phyloP scores from a whole-genome alignment of 192 early-diverging fungal genomes.

The Funneliformis geosporum region DNA sequence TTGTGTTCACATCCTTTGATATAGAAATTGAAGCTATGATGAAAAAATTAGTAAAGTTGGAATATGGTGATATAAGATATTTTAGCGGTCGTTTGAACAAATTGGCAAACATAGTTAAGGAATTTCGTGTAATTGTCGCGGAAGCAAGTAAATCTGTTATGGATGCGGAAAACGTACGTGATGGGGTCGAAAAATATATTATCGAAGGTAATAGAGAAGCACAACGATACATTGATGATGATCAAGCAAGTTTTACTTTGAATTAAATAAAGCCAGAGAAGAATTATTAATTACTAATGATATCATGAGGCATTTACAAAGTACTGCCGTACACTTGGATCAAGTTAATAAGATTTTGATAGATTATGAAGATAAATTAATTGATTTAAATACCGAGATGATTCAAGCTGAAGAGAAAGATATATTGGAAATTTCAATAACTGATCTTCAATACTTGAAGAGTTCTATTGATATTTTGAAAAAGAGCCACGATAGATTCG shows the following conservation, averaged over 20 bases:
- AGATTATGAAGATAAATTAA: constrained; percentile 20
- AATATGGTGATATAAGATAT: neutral
- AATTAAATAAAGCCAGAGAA: neutral
- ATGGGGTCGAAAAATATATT: constrained; percentile 16
- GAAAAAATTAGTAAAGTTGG: neutral
- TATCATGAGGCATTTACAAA: neutral
- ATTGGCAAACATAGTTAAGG: neutral
- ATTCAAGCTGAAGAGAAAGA: neutral
- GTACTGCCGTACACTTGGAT: neutral
- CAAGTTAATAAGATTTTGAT: constrained; percentile 6
- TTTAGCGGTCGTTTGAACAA: constrained; percentile 13
- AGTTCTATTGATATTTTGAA: neutral
- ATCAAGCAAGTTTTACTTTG: neutral
- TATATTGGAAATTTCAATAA: constrained; percentile 4
- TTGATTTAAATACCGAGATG: neutral
- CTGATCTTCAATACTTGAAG: constrained; percentile 14
- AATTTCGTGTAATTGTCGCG: constrained; percentile 1
- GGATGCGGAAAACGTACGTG: constrained; percentile 5
- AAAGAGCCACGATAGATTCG: constrained; percentile 6
- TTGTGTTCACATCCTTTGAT: constrained; percentile 11
- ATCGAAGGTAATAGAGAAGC: constrained; percentile 12
- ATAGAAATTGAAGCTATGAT: constrained; percentile 16
- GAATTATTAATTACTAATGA: neutral
- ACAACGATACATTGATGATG: neutral
- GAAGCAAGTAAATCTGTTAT: neutral